Base-by-base conservation (phyloP, 768 basidiomycete genomes). In the Auriculariales sp. region DNA sequence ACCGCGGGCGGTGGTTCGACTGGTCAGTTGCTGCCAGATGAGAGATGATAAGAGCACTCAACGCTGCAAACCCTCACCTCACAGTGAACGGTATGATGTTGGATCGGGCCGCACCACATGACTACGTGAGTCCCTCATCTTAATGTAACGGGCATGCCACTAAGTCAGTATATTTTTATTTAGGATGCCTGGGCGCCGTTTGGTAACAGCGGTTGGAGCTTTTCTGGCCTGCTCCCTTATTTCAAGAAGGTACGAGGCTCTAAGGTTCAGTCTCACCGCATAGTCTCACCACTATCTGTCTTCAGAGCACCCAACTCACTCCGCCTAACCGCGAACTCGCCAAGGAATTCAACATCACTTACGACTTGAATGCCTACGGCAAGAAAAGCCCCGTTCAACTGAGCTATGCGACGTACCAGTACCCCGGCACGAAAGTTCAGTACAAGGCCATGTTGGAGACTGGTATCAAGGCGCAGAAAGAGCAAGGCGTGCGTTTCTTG, bases 151-250 rank as follows among this genome's bases (percentile, higher is more conserved):
- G n/a, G n/a, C n/a, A n/a, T n/a, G n/a, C n/a, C n/a, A n/a, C n/a
- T n/a, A n/a, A n/a, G n/a, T n/a, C n/a, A n/a, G n/a, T n/a, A n/a
- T n/a, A n/a, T n/a, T n/a, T n/a, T n/a, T n/a, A n/a, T n/a, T n/a
- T 64, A 60, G 27, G 56, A 66, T 24, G 45, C 53, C 12, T 67
- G 63, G 64, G 45, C 47, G 6, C 39, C 28, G 14, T 33, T 50
- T 4, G 63, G 64, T 2, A 45, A 57, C 12, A 54, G 55, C 17
- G 58, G 58, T 9, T 68, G 66, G 66, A 52, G 56, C 4, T 66
- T 55, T 46, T 30, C 56, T 0, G 54, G 63, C 15, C 50, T 68
- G 3, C 34, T 61, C 35, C 57, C 56, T 0, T 61, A 54, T 48
- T 66, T 64, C 46, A 48, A 48, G 27, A 62, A 59, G 39, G 56